Evolutionary conservation across 306 rosid species (phyloP).

Genomic region (Cucumis cinereus): DNA sequence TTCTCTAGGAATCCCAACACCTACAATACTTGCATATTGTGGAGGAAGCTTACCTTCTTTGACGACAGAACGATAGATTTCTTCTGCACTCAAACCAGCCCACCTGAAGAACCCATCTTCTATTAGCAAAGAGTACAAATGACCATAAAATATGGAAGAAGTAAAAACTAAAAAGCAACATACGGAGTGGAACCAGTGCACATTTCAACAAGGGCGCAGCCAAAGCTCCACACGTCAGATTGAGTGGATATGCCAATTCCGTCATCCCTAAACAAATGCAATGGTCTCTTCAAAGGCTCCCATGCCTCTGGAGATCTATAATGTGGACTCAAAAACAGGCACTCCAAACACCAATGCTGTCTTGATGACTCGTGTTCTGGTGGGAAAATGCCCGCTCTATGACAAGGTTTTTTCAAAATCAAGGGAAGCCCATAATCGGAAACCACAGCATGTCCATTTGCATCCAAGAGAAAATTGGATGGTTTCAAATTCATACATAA

Average conservation of each 20-base stretch:
- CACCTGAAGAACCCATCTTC: constrained; percentile 50
- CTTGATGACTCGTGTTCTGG: constrained; percentile 67
- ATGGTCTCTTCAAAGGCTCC: constrained; percentile 88
- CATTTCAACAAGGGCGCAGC: constrained; percentile 99
- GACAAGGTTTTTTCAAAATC: constrained; percentile 90
- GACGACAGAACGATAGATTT: constrained; percentile 77
- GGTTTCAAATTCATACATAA: constrained; percentile 97
- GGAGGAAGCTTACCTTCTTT: constrained; percentile 83
- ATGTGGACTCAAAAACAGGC: constrained; percentile 93
- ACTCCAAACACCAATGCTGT: constrained; percentile 93
- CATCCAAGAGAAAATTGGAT: constrained; percentile 92
- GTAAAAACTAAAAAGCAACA: constrained; percentile 26
- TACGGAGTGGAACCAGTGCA: constrained; percentile 99
- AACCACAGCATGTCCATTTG: constrained; percentile 78
- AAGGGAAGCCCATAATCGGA: constrained; percentile 96
- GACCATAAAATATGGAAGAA: not conserved
- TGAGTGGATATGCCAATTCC: constrained; percentile 91
- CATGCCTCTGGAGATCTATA: constrained; percentile 99
- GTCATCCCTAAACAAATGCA: constrained; percentile 90
- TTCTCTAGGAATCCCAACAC: constrained; percentile 97
- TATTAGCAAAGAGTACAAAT: constrained; percentile 10
- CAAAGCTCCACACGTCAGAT: constrained; percentile 99
- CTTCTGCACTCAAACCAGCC: constrained; percentile 90
- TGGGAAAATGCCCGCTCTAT: constrained; percentile 51
- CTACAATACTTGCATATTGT: constrained; percentile 95